Evolutionary conservation across 768 basidiomycete genomes (phyloP).

Genomic region (Dacryopinax primogenitus): DNA sequence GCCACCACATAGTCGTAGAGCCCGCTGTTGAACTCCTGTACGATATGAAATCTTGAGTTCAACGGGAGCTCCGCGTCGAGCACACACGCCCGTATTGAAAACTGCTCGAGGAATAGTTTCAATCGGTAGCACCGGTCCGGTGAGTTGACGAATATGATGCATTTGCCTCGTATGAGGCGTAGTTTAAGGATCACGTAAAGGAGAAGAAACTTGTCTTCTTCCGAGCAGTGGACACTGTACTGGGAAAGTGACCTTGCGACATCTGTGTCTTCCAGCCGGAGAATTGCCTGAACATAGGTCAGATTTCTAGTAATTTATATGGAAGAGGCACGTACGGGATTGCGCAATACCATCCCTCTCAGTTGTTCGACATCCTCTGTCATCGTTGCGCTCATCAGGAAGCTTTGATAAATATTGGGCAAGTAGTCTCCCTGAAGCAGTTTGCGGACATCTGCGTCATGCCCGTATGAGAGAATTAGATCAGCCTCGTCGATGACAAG

Average conservation of each 20-base stretch:
- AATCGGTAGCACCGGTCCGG: conserved; percentile 89
- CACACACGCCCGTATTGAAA: conserved; percentile 90
- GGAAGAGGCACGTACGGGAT: too few relatives aligned
- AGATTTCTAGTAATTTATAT: too few relatives aligned
- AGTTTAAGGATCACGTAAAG: conserved; percentile 94
- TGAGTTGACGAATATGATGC: conserved; percentile 90
- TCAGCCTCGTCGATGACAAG: conserved; percentile 97
- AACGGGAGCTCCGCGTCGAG: conserved; percentile 91
- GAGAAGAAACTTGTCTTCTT: conserved; percentile 94
- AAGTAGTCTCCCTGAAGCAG: conserved; percentile 51
- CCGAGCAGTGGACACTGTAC: conserved; percentile 74
- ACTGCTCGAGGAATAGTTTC: conserved; percentile 96
- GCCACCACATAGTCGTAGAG: conserved; percentile 98
- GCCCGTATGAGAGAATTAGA: conserved; percentile 90
- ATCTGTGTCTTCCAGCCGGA: conserved; percentile 76
- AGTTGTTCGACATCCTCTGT: conserved; percentile 87
- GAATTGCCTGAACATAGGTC: conserved; percentile 65
- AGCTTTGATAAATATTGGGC: conserved; percentile 76
- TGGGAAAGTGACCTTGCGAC: conserved; percentile 70
- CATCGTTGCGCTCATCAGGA: conserved; percentile 96
- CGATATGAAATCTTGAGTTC: conserved; percentile 87
- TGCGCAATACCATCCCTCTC: conserved; percentile 75
- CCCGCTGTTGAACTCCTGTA: conserved; percentile 97
- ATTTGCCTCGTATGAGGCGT: conserved; percentile 90
- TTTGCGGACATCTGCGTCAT: conserved; percentile 75